Conservation (phyloP, 495 filamentous ascomycete species). For the Neurospora intermedia region DNA sequence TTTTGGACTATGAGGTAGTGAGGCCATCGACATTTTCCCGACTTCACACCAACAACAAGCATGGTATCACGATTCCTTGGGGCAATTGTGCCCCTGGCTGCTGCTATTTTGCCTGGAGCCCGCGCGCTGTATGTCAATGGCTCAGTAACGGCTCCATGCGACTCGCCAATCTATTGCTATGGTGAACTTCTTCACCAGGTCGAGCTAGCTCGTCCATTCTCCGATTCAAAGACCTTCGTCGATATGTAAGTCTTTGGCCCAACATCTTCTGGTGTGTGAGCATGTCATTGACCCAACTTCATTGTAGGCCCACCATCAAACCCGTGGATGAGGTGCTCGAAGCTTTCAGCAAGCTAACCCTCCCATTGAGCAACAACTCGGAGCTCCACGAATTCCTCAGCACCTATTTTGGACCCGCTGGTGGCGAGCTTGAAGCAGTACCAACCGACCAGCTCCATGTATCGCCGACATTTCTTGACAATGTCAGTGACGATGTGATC, state of each 20-base stretch:
- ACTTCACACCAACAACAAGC: not conserved
- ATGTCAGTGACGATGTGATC: conserved; percentile 31
- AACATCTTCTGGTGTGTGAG: not conserved
- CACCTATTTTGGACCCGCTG: conserved; percentile 35
- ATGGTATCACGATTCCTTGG: conserved; percentile 13
- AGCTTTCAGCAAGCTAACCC: conserved; percentile 30
- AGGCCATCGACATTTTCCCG: not conserved
- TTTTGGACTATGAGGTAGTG: not conserved
- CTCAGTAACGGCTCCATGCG: conserved; percentile 35
- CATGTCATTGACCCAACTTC: not conserved
- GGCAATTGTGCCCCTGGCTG: conserved; percentile 11
- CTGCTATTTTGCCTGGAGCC: conserved; percentile 9
- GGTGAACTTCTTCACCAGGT: conserved; percentile 37
- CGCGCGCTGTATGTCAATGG: conserved; percentile 35
- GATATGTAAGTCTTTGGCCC: conserved; percentile 32
- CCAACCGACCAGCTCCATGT: conserved; percentile 27
- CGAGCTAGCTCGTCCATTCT: conserved; percentile 37
- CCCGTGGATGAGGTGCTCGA: conserved; percentile 34
- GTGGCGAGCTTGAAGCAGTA: conserved; percentile 36
- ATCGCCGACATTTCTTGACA: conserved; percentile 32
- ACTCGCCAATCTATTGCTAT: conserved; percentile 39
- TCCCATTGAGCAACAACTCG: conserved; percentile 37
- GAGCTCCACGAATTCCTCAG: conserved; percentile 35
- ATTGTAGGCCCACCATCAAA: conserved; percentile 31
- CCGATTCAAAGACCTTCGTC: conserved; percentile 42